Evolutionary conservation across 148 eudicot genomes (phyloP).

Genomic region (Heliamphora exappendiculata): DNA sequence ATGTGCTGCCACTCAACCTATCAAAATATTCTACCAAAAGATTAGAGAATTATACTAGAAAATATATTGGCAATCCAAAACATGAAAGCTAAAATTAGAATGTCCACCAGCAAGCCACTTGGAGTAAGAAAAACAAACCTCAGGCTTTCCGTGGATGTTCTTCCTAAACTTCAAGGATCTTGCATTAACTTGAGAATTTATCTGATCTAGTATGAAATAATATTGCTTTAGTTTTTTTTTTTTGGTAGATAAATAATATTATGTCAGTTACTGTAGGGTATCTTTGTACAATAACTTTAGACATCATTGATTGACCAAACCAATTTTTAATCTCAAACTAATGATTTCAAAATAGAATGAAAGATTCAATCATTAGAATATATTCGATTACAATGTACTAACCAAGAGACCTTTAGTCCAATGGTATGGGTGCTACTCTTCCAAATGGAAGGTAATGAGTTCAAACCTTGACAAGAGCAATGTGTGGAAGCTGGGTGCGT

Average conservation of each 20-base stretch:
- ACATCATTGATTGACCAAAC: neutral
- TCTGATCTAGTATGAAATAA: slow-evolving; percentile 67
- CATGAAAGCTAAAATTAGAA: neutral
- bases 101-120: neutral
- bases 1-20: slow-evolving; percentile 57
- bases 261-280: neutral
- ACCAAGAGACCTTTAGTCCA: no score
- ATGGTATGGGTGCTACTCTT: no score
- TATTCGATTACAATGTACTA: no score
- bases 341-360: no score
- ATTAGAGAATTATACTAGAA: neutral
- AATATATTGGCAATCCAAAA: neutral
- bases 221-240: no score
- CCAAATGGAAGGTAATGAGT: no score
- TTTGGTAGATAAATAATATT: no score
- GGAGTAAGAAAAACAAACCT: slow-evolving; percentile 34
- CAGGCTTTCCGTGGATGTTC: slow-evolving; percentile 82
- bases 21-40: neutral
- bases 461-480: no score
- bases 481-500: no score
- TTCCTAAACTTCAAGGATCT: slow-evolving; percentile 64
- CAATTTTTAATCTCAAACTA: neutral
- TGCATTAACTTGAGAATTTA: slow-evolving; percentile 42
- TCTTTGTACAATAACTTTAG: neutral
- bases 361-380: no score